These are phyloP conservation scores for Hansenula sp. DNA, from an alignment of 1,139 yeast species.

Conservation along the genomic window DNA sequence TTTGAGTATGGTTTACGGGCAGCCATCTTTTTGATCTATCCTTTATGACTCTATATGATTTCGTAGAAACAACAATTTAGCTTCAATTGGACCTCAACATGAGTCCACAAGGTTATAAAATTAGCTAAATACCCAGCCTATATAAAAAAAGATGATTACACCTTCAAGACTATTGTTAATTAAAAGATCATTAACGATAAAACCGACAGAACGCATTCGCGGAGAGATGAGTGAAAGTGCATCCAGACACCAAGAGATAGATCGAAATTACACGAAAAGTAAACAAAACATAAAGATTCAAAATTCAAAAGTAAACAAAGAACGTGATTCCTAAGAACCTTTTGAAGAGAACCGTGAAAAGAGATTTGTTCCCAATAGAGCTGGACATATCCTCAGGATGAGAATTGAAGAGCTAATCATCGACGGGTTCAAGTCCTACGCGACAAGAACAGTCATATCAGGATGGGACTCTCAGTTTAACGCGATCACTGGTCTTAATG, in stretches of 20 bases:
- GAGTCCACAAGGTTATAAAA: conserved; percentile 2
- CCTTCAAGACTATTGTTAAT: not conserved
- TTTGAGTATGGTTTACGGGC: conserved; percentile 16
- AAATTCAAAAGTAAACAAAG: not conserved
- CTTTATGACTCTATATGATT: not conserved
- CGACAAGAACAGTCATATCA: conserved; percentile 92
- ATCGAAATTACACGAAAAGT: not conserved
- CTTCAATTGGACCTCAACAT: not conserved
- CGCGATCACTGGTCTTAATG: conserved; percentile 96
- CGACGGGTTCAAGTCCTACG: conserved; percentile 97
- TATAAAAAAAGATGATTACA: not conserved
- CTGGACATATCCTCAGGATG: conserved; percentile 39
- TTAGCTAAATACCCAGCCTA: not conserved
- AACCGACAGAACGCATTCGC: conserved; percentile 1
- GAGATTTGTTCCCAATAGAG: too few relatives aligned
- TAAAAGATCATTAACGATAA: not conserved
- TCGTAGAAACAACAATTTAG: too few relatives aligned
- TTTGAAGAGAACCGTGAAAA: too few relatives aligned
- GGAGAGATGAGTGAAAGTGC: not conserved
- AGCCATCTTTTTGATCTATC: conserved; percentile 5
- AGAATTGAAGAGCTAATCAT: conserved; percentile 92
- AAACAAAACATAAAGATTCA: not conserved
- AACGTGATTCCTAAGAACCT: not conserved
- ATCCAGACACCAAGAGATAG: conserved; percentile 1
- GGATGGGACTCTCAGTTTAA: conserved; percentile 97